Base-by-base conservation (phyloP, 2,329 filamentous ascomycete species). In the Podosphaera leucotricha region DNA sequence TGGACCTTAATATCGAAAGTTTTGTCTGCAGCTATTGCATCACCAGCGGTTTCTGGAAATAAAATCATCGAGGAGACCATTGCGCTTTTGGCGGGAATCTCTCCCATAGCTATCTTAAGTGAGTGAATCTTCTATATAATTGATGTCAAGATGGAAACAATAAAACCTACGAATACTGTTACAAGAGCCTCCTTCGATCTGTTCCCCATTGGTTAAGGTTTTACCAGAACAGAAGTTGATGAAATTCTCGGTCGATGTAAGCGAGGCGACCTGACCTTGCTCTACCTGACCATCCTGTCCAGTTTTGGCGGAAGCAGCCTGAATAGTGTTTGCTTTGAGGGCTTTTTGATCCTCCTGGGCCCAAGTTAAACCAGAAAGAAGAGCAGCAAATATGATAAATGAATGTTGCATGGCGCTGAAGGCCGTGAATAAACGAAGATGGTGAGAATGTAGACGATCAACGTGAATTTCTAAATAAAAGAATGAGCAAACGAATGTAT, bases 171-270 rank as follows among this genome's bases (percentile, higher is more conserved):
- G 44, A 35, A 59, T 57, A 45, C 57, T 56, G 33, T 78, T 79
- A 61, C 75, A 79, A 30, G 74, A 78, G 18, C 75, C 75, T 3
- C 51, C 57, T 46, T 62, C 62, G 43, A 67, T 62, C 56, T 78
- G 74, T 22, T 67, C 59, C 53, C 74, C 75, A 53, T 79, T 73
- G 49, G 74, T 77, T 41, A 74, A 55, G 0, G 62, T 67, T 55
- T 56, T 52, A 16, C 56, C 57, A 15, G 48, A 38, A 40, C 57
- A 59, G 39, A 49, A 46, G 46, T 59, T 58, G 50, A 59, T 59
- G 44, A 59, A 59, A 44, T 59, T 59, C 48, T 56, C 57, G 21
- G 48, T 43, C 1, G 56, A 57, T 4, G 52, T 57, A 13, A 33
- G 8, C 0, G 55, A 58, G 38, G 44, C 37, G 19, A 54, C 50